A percentile compares a stretch with the other conserved stretches of the same genome.
These are phyloP conservation scores for Epicoccum nigrum DNA, from an alignment of 2,329 filamentous ascomycete genomes.

Conservation along the genomic window DNA sequence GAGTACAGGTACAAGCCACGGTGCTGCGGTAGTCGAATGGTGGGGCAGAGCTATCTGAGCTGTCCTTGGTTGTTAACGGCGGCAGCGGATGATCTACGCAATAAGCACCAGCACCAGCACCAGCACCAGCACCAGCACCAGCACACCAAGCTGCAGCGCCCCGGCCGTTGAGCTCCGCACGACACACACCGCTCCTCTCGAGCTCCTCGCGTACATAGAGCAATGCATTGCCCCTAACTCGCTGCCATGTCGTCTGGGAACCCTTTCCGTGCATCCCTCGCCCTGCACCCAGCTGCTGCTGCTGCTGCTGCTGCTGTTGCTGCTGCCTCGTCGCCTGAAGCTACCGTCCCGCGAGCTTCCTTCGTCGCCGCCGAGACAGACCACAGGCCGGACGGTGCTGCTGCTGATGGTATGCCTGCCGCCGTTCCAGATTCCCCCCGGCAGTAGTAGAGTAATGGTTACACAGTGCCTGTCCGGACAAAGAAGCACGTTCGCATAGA, in stretches of 20 bases:
- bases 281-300: too few relatives aligned
- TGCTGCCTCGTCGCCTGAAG: constrained; percentile 20
- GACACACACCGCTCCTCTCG: constrained; percentile 29
- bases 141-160: constrained; percentile 25
- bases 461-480: constrained; percentile 48
- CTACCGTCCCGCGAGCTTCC: constrained; percentile 30
- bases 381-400: constrained; percentile 26
- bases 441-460: constrained; percentile 43
- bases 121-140: too few relatives aligned
- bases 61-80: constrained; percentile 16
- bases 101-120: constrained; percentile 30
- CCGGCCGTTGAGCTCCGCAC: too few relatives aligned
- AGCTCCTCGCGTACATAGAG: constrained; percentile 44
- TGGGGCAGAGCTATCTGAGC: constrained; percentile 24
- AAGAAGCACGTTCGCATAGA: constrained; percentile 67
- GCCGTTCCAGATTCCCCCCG: constrained; percentile 24
- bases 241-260: constrained; percentile 49
- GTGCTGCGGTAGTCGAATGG: constrained; percentile 18
- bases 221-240: constrained; percentile 47
- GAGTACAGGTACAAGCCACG: constrained; percentile 10
- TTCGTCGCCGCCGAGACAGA: constrained; percentile 31
- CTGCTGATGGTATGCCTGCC: constrained; percentile 41
- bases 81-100: constrained; percentile 24
- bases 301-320: too few relatives aligned
- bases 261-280: constrained; percentile 47